Evolutionary conservation across 139 green algal species (phyloP).

Genomic region (Coelastrella sp.): DNA sequence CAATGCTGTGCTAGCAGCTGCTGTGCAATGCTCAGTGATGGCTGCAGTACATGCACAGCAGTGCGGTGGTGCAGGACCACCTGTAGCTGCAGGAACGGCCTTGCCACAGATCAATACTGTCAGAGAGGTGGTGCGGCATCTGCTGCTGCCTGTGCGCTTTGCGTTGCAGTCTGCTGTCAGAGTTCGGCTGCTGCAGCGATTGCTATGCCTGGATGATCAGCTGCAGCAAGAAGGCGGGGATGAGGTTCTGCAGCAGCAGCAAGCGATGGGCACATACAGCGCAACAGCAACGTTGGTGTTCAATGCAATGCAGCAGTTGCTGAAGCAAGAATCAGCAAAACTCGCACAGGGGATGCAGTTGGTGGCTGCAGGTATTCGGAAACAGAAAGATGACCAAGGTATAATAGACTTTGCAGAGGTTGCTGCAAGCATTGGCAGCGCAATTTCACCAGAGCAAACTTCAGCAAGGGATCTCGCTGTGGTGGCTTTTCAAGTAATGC

Average conservation of each 20-base stretch:
- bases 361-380: neutral
- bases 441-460: no score
- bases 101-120: neutral
- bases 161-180: neutral
- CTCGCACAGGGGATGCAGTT: slow-evolving; percentile 9
- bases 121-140: slow-evolving; percentile 9
- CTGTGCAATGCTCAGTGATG: neutral
- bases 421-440: neutral
- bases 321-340: neutral
- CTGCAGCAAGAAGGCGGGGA: neutral
- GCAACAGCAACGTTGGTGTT: neutral
- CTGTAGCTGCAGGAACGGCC: neutral
- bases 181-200: neutral
- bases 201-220: neutral
- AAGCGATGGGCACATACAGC: no score
- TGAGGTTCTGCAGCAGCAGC: neutral
- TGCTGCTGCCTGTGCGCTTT: slow-evolving; percentile 29
- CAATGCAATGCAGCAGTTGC: neutral
- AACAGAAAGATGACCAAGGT: no score
- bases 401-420: neutral
- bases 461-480: no score
- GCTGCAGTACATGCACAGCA: neutral
- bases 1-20: neutral
- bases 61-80: neutral
- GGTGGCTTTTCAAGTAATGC: no score